Evolutionary conservation across 768 basidiomycete species (phyloP).

Genomic region (Calocera cornea): DNA sequence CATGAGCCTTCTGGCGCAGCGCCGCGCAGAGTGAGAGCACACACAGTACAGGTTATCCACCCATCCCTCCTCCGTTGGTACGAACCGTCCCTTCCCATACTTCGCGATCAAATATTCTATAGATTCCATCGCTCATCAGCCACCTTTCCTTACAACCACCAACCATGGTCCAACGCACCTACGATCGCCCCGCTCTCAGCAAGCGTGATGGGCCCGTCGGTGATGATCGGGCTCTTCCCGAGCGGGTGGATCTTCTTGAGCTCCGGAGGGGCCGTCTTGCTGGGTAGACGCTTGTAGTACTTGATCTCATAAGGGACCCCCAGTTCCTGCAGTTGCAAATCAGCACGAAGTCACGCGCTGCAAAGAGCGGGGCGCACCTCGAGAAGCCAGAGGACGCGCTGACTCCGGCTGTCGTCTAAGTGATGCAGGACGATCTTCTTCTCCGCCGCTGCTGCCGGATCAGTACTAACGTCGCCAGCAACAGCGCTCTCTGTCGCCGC

Average conservation of each 20-base stretch:
- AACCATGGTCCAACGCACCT: constrained; percentile 20
- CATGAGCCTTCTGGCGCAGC: neutral
- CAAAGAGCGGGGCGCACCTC: constrained; percentile 10
- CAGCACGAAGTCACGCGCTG: neutral
- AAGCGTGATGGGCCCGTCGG: constrained; percentile 32
- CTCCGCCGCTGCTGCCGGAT: neutral
- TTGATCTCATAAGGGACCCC: constrained; percentile 34
- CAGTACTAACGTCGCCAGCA: neutral
- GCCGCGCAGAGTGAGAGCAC: neutral
- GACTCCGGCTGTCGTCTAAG: constrained; percentile 19
- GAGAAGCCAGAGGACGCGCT: constrained; percentile 21
- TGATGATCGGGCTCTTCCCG: constrained; percentile 37
- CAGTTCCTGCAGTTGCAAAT: constrained; percentile 36
- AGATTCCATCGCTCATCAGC: constrained; percentile 2
- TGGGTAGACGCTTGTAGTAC: constrained; percentile 25
- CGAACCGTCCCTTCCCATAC: constrained; percentile 22
- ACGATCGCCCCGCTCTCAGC: constrained; percentile 35
- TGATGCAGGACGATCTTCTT: constrained; percentile 10
- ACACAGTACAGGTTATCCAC: constrained; percentile 13
- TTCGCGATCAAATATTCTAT: constrained; percentile 34
- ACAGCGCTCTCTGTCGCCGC: neutral
- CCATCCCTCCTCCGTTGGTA: constrained; percentile 11
- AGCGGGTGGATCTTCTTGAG: constrained; percentile 30
- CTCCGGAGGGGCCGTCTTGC: constrained; percentile 27
- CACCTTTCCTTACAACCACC: neutral